Conservation (phyloP, 108 stramenopile genomes). For the Stephanodiscus triporus region DNA sequence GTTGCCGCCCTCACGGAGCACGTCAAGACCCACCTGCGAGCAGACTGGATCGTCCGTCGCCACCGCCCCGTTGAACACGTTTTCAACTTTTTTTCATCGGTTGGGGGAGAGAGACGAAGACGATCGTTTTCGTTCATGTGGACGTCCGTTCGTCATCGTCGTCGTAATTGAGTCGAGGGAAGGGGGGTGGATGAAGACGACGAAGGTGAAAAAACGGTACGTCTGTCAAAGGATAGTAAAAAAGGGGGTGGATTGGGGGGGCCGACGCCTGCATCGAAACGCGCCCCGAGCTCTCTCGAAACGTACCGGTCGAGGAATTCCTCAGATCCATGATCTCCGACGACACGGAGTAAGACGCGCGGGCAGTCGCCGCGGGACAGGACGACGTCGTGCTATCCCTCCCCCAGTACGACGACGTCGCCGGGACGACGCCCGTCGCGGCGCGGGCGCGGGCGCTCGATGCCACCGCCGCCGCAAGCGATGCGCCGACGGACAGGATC, state of each 20-base stretch:
- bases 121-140: too few species aligned
- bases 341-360: conserved; percentile 19
- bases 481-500: background rate
- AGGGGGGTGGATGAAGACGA: too few species aligned
- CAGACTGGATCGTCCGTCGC: conserved; percentile 70
- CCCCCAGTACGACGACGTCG: too few species aligned
- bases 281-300: background rate
- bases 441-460: too few species aligned
- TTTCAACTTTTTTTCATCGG: conserved; percentile 16
- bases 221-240: too few species aligned
- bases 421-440: too few species aligned
- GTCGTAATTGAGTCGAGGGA: too few species aligned
- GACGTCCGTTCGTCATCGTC: too few species aligned
- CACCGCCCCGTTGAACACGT: conserved; percentile 57
- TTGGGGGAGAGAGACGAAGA: too few species aligned
- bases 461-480: background rate
- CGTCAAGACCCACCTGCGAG: conserved; percentile 53
- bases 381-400: background rate
- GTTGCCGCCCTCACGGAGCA: conserved; percentile 65
- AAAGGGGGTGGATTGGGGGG: too few species aligned
- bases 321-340: conserved; percentile 16
- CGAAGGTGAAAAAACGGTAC: too few species aligned
- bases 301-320: conserved; percentile 15
- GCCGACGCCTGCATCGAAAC: too few species aligned
- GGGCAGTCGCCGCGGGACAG: conserved; percentile 7